Percentiles rank a stretch among this genome's conserved stretches.
Evolutionary conservation across 352 stramenopile genomes (phyloP).

Genomic region (Globisporangium paroecandrum): DNA sequence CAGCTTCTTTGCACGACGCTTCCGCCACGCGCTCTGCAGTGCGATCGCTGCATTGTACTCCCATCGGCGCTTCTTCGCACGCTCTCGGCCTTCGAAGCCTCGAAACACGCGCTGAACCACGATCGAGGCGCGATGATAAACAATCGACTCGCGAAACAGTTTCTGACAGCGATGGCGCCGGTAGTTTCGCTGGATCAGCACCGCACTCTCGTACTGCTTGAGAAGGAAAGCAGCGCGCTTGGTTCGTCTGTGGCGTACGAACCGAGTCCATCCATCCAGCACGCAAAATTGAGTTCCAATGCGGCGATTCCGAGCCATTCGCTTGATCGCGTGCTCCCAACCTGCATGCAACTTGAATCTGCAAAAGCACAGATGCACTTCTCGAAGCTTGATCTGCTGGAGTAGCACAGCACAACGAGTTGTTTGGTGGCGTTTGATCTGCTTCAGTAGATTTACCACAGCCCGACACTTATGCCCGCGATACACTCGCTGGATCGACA

Average conservation of each 20-base stretch:
- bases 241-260: conserved; percentile 26
- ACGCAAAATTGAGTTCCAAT: conserved; percentile 6
- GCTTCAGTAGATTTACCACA: conserved; percentile 14
- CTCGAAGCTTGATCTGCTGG: conserved; percentile 28
- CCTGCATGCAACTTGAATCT: conserved; percentile 22
- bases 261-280: conserved; percentile 23
- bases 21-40: conserved; percentile 62
- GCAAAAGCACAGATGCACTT: conserved; percentile 28
- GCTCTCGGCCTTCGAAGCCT: conserved; percentile 37
- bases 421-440: conserved; percentile 34
- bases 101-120: conserved; percentile 59
- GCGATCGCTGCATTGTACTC: conserved; percentile 35
- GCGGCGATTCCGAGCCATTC: conserved; percentile 25
- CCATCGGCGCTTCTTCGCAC: conserved; percentile 33
- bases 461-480: conserved; percentile 37
- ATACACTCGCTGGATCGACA: conserved; percentile 54
- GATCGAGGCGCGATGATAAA: conserved; percentile 39
- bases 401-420: conserved; percentile 25
- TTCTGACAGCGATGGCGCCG: conserved; percentile 50
- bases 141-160: conserved; percentile 36
- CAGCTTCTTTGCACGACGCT: conserved; percentile 34
- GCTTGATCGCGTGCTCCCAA: conserved; percentile 30
- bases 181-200: conserved; percentile 69
- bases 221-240: conserved; percentile 35
- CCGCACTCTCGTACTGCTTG: conserved; percentile 35